A percentile compares a stretch with the other conserved stretches of the same genome.
Conservation (phyloP, 2,329 filamentous ascomycete species). For the Thielaviopsis ethacetica region DNA sequence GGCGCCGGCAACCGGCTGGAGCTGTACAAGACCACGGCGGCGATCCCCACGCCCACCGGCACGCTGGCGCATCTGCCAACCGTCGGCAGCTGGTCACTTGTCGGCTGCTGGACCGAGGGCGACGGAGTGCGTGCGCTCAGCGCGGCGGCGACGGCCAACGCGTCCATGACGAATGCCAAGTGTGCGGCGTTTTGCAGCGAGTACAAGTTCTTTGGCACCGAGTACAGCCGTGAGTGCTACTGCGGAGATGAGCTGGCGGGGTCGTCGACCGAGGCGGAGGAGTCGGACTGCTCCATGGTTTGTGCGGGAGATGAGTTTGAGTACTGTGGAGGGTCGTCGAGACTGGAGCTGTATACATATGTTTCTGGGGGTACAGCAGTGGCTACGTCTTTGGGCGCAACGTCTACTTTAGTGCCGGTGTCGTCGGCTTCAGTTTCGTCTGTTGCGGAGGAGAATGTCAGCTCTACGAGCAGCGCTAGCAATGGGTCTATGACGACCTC, state of each 20-base stretch:
- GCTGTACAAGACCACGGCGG: slow-evolving; percentile 25
- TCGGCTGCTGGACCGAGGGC: slow-evolving; percentile 25
- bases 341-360: slow-evolving; percentile 20
- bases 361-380: neutral
- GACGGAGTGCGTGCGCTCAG: slow-evolving; percentile 19
- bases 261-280: slow-evolving; percentile 13
- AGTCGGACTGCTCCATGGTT: slow-evolving; percentile 11
- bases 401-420: neutral
- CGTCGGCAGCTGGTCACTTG: slow-evolving; percentile 21
- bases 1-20: slow-evolving; percentile 27
- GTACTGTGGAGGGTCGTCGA: slow-evolving; percentile 9
- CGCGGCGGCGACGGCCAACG: slow-evolving; percentile 18
- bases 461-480: no score
- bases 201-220: slow-evolving; percentile 22
- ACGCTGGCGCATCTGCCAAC: slow-evolving; percentile 19
- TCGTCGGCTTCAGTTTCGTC: neutral
- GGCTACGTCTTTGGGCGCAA: neutral
- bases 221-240: slow-evolving; percentile 14
- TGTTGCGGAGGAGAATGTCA: neutral
- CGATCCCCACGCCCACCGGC: slow-evolving; percentile 17
- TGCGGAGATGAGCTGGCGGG: slow-evolving; percentile 22
- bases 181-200: slow-evolving; percentile 25
- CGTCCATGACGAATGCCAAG: slow-evolving; percentile 22
- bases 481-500: slow-evolving; percentile 1
- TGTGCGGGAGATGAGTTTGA: slow-evolving; percentile 11